Evolutionary conservation across 2,329 filamentous ascomycete genomes (phyloP).

Genomic region (Microascus cirrosus): DNA sequence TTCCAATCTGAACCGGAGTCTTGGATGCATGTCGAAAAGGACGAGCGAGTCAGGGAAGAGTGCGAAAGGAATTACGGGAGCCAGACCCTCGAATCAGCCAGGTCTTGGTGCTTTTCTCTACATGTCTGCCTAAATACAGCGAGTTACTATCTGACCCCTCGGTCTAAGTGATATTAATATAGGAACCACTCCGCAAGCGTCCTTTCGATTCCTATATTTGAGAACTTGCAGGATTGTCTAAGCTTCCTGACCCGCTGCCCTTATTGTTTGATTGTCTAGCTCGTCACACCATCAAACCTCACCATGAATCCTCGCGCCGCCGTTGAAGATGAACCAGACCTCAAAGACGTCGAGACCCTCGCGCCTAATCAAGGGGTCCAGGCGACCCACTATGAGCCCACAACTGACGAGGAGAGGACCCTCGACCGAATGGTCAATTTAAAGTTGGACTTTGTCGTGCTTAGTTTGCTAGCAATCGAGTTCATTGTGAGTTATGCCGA

Average conservation of each 20-base stretch:
- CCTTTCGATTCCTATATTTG: no score
- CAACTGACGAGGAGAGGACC: constrained; percentile 7
- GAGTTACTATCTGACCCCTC: no score
- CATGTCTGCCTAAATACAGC: no score
- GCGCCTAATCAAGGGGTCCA: not conserved
- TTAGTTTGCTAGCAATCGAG: constrained; percentile 8
- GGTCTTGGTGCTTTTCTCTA: no score
- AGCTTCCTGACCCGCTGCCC: no score
- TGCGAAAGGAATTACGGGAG: not conserved
- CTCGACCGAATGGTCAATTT: constrained; percentile 9
- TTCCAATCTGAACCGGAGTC: not conserved
- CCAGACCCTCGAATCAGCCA: no score
- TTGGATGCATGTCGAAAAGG: not conserved
- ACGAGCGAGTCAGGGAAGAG: not conserved
- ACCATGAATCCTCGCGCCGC: not conserved
- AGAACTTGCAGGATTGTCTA: no score
- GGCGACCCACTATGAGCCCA: constrained; percentile 6
- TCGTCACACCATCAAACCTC: not conserved
- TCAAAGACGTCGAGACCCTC: constrained; percentile 6
- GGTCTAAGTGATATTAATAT: no score
- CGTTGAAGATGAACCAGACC: not conserved
- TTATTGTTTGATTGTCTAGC: not conserved
- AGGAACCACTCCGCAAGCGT: no score
- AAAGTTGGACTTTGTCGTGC: constrained; percentile 9
- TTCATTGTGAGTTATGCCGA: constrained; percentile 8